Percentiles rank a stretch among this genome's conserved stretches.
phyloP scores from a whole-genome alignment of 148 eudicot genomes.

The Pouteria glomerata region DNA sequence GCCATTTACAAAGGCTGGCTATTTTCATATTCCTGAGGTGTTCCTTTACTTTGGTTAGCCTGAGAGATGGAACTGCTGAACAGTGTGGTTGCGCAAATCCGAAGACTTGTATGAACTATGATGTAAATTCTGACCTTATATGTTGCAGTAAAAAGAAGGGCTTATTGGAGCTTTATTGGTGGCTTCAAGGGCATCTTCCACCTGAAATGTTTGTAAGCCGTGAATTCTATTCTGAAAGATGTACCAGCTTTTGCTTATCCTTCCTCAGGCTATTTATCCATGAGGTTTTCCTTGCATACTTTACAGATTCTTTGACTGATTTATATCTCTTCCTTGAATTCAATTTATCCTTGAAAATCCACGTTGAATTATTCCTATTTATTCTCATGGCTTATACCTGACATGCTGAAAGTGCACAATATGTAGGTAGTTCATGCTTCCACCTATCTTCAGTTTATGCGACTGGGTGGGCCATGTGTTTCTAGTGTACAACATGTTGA shows the following conservation, averaged over 20 bases:
- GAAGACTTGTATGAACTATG: slow-evolving; percentile 17
- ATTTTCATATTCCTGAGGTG: slow-evolving; percentile 72
- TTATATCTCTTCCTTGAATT: background rate
- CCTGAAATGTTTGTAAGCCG: slow-evolving; percentile 20
- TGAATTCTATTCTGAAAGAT: slow-evolving; percentile 32
- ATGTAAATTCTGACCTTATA: slow-evolving; percentile 17
- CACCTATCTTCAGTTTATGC: background rate
- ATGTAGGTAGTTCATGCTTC: background rate
- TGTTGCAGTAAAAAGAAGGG: slow-evolving; percentile 38
- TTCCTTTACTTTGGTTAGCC: slow-evolving; percentile 41
- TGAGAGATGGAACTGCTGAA: slow-evolving; percentile 23
- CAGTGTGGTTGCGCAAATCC: slow-evolving; percentile 29
- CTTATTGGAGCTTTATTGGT: slow-evolving; percentile 50
- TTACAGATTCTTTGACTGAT: background rate
- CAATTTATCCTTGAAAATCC: background rate
- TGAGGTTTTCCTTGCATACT: slow-evolving; percentile 47
- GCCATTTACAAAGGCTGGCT: slow-evolving; percentile 66
- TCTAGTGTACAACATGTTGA: background rate
- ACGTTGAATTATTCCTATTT: background rate
- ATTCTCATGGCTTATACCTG: background rate
- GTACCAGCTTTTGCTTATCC: slow-evolving; percentile 52
- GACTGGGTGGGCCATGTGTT: background rate
- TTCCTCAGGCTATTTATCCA: slow-evolving; percentile 64
- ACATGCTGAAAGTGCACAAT: background rate
- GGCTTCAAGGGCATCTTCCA: slow-evolving; percentile 57